Percentiles rank a stretch among this genome's conserved stretches.
phyloP scores from a whole-genome alignment of 2,329 filamentous ascomycete genomes.

The Rhytidhysteron rufulum region DNA sequence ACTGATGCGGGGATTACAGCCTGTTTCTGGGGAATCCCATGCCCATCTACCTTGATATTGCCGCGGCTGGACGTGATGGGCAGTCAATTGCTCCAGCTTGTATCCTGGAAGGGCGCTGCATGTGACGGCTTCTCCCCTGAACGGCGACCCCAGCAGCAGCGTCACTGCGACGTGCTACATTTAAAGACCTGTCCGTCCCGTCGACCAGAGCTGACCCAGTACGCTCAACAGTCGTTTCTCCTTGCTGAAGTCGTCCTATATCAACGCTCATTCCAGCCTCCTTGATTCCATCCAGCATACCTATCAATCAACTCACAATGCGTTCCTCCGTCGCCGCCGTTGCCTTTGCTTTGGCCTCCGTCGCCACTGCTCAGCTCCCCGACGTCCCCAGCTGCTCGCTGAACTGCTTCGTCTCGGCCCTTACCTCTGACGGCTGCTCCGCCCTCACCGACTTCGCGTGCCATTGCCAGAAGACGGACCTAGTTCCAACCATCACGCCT shows the following conservation, averaged over 20 bases:
- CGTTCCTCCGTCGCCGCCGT: constrained; percentile 35
- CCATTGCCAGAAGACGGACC: constrained; percentile 45
- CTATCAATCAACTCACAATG: constrained; percentile 25
- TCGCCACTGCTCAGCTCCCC: constrained; percentile 45
- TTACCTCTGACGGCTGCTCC: constrained; percentile 44
- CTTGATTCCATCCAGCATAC: constrained; percentile 6
- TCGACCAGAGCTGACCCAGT: constrained; percentile 3
- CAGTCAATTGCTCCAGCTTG: constrained; percentile 9
- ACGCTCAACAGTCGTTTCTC: constrained; percentile 8
- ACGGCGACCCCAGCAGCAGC: constrained; percentile 3
- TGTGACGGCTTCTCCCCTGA: constrained; percentile 8
- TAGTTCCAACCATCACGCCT: constrained; percentile 41
- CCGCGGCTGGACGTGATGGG: constrained; percentile 10
- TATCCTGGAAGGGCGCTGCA: constrained; percentile 5
- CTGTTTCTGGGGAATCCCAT: constrained; percentile 7
- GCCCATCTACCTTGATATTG: constrained; percentile 9
- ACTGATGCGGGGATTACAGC: constrained; percentile 7
- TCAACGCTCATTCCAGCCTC: constrained; percentile 13
- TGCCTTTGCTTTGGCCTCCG: constrained; percentile 40
- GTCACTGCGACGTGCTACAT: constrained; percentile 2
- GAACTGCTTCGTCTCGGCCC: constrained; percentile 42
- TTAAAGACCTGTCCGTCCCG: constrained; percentile 7
- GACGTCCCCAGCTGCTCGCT: constrained; percentile 46
- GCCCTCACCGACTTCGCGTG: constrained; percentile 46
- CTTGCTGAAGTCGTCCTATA: too few species aligned